phyloP scores from a whole-genome alignment of 345 rosid genomes.

The Fremontodendron californicum region DNA sequence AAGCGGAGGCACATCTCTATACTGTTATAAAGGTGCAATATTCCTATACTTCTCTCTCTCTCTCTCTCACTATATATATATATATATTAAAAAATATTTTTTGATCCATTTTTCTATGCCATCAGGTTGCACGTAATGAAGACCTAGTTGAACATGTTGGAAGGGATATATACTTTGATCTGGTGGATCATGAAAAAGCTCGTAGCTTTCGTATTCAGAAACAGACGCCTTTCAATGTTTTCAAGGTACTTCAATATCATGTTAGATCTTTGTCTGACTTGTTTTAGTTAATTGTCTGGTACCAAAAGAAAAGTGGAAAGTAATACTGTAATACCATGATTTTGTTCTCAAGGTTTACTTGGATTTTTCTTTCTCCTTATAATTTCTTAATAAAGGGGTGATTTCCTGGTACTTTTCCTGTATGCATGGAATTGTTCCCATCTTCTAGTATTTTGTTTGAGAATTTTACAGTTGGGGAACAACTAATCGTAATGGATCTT shows the following conservation, averaged over 20 bases:
- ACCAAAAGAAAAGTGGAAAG: background rate
- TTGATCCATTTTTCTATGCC: background rate
- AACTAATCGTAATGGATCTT: background rate
- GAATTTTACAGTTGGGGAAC: background rate
- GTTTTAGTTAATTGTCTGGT: background rate
- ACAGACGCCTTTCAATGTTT: slow-evolving; percentile 45
- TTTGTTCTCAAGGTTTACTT: background rate
- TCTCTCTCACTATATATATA: background rate
- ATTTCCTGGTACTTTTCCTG: background rate
- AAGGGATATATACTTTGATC: slow-evolving; percentile 68
- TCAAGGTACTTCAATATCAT: slow-evolving; percentile 45
- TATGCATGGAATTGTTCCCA: background rate
- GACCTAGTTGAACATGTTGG: slow-evolving; percentile 69
- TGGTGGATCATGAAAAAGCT: slow-evolving; percentile 80
- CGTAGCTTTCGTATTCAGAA: slow-evolving; percentile 68
- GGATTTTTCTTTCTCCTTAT: background rate
- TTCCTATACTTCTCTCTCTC: background rate
- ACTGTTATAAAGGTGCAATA: slow-evolving; percentile 56
- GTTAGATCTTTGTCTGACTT: background rate
- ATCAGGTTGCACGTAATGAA: slow-evolving; percentile 59
- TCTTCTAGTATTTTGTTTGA: background rate
- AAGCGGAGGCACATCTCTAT: slow-evolving; percentile 60
- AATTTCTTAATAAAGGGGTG: background rate
- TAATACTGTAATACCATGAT: background rate
- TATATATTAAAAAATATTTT: background rate